Evolutionary conservation across 1,284 basidiomycete species (phyloP).

Genomic region (Anthracocystis setariae): DNA sequence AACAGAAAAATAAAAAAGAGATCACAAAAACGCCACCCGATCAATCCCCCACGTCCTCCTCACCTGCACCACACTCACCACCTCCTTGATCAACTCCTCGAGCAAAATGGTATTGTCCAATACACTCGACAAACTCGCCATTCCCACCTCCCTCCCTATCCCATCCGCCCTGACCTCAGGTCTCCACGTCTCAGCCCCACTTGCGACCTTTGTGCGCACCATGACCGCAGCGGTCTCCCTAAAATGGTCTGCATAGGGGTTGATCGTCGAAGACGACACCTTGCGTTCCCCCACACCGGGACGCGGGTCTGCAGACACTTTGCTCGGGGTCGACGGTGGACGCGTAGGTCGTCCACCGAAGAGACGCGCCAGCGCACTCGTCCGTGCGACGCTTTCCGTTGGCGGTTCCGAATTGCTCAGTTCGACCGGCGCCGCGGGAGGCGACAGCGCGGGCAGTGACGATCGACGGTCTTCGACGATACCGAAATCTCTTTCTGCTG

Average conservation of each 20-base stretch:
- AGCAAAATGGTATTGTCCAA: constrained; percentile 94
- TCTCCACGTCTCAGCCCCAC: constrained; percentile 42
- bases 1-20: not conserved
- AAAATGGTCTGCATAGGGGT: constrained; percentile 77
- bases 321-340: constrained; percentile 10
- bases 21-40: constrained; percentile 44
- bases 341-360: constrained; percentile 40
- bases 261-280: constrained; percentile 41
- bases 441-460: constrained; percentile 8
- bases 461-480: constrained; percentile 28
- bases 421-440: not conserved
- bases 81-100: constrained; percentile 94
- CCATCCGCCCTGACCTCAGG: constrained; percentile 8
- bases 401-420: not conserved
- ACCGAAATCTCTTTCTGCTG: constrained; percentile 27
- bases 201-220: constrained; percentile 78
- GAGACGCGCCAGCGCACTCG: constrained; percentile 36
- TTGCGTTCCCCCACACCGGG: constrained; percentile 22
- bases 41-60: constrained; percentile 87
- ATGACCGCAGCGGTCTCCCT: constrained; percentile 77
- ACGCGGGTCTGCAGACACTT: not conserved
- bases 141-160: constrained; percentile 8
- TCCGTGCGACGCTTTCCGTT: constrained; percentile 6
- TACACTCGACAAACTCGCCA: constrained; percentile 80
- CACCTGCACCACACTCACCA: constrained; percentile 85